Evolutionary conservation across 1,284 basidiomycete species (phyloP).

Genomic region (Inonotus hispidus): DNA sequence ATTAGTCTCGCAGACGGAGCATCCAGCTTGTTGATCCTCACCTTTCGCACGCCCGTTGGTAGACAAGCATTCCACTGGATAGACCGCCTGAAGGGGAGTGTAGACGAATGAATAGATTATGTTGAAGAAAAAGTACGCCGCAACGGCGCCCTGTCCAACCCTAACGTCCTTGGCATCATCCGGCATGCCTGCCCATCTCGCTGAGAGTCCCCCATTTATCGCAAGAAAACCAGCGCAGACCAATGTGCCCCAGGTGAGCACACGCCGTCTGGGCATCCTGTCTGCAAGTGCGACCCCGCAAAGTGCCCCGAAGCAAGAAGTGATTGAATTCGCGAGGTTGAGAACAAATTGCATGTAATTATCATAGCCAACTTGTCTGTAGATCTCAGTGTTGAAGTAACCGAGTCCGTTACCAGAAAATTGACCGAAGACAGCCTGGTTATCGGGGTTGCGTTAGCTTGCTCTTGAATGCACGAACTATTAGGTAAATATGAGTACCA

Average conservation of each 20-base stretch:
- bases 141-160: conserved; percentile 32
- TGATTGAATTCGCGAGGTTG: conserved; percentile 50
- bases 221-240: conserved; percentile 26
- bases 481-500: conserved; percentile 24
- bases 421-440: conserved; percentile 45
- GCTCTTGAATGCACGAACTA: background rate
- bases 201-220: conserved; percentile 26
- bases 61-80: conserved; percentile 50
- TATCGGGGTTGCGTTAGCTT: background rate
- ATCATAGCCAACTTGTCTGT: conserved; percentile 19
- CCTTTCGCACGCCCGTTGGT: conserved; percentile 57
- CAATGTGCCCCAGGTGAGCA: conserved; percentile 24
- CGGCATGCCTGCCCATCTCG: conserved; percentile 25
- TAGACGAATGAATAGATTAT: conserved; percentile 45
- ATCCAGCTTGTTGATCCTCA: conserved; percentile 38
- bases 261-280: conserved; percentile 29
- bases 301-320: conserved; percentile 46
- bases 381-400: conserved; percentile 36
- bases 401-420: conserved; percentile 45
- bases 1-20: background rate
- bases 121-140: conserved; percentile 44
- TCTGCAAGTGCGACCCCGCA: conserved; percentile 44
- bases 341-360: conserved; percentile 41
- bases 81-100: conserved; percentile 50
- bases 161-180: conserved; percentile 23